Conservation (phyloP, 495 filamentous ascomycete species). For the Chaetomium tenue region DNA sequence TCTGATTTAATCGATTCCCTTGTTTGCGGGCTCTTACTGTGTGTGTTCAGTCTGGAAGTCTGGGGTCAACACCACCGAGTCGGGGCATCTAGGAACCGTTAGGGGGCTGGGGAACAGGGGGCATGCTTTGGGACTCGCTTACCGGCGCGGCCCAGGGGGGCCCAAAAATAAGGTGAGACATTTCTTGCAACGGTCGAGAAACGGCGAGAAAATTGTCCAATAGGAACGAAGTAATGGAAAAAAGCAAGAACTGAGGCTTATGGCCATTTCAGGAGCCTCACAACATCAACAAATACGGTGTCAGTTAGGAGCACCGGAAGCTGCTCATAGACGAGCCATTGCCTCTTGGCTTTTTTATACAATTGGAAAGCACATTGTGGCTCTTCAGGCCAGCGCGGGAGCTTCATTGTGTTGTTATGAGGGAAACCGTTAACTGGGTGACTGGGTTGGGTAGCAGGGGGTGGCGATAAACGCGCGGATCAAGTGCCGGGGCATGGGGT, state of each 20-base stretch:
- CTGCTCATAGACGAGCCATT: background rate
- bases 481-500: background rate
- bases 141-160: background rate
- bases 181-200: constrained; percentile 27
- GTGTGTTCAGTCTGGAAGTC: background rate
- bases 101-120: background rate
- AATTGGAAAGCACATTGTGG: background rate
- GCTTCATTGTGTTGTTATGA: background rate
- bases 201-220: constrained; percentile 19
- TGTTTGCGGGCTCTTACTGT: background rate
- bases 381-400: background rate
- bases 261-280: constrained; percentile 8
- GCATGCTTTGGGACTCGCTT: background rate
- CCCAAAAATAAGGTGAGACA: constrained; percentile 27
- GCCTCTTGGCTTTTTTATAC: background rate
- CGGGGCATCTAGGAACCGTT: background rate
- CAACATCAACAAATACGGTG: constrained; percentile 1
- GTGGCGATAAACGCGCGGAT: background rate
- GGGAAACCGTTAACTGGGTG: too few relatives aligned
- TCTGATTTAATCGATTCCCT: background rate
- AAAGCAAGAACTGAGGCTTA: constrained; percentile 12
- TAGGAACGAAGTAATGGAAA: background rate
- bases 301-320: background rate
- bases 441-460: too few relatives aligned
- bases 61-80: background rate